Evolutionary conservation across 129 eudicot species (phyloP).

Genomic region (Apium graveolens): DNA sequence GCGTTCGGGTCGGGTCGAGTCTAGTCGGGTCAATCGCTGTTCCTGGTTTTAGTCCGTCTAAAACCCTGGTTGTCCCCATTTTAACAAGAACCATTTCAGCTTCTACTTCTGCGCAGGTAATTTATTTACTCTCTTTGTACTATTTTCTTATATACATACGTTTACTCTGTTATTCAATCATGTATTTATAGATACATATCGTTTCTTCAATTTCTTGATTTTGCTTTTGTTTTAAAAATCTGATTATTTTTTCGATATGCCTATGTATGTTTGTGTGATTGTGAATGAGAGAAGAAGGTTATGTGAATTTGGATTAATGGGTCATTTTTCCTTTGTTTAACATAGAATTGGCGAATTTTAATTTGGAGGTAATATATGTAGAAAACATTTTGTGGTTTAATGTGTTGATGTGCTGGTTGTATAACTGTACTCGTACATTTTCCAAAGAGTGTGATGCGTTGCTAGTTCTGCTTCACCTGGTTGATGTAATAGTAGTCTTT

Average conservation of each 20-base stretch:
- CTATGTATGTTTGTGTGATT: background rate
- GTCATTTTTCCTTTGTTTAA: background rate
- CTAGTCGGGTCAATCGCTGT: no score
- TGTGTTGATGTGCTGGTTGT: background rate
- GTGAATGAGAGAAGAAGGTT: background rate
- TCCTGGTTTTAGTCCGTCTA: background rate
- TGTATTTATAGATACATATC: no score
- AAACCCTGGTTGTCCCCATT: background rate
- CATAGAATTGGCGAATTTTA: background rate
- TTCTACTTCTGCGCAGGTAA: background rate
- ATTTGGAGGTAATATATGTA: no score
- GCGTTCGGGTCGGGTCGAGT: background rate
- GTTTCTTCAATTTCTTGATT: background rate
- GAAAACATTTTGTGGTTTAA: background rate
- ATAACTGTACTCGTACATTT: background rate
- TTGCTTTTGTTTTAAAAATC: background rate
- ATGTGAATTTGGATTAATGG: background rate
- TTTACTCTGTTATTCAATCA: background rate
- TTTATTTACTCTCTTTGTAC: background rate
- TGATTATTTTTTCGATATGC: no score
- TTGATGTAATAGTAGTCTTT: background rate
- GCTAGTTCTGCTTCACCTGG: background rate
- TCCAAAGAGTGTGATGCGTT: background rate
- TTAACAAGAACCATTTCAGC: background rate
- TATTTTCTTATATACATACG: background rate